These are phyloP conservation scores for Copromyces sp. DNA, from an alignment of 495 filamentous ascomycete species.

Conservation along the genomic window DNA sequence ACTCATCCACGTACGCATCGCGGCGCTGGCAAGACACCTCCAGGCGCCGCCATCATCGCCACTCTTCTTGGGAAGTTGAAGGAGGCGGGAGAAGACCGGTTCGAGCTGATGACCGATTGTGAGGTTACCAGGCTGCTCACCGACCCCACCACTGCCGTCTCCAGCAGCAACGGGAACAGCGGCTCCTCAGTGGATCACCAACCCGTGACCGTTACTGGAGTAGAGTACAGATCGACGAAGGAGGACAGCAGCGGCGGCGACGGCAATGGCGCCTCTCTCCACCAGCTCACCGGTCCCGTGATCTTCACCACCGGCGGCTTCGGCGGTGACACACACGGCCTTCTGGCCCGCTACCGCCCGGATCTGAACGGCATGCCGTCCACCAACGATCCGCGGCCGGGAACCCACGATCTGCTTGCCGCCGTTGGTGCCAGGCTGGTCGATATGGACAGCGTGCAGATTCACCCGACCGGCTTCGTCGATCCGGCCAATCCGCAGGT, in stretches of 20 bases:
- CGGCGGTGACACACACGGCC: constrained; percentile 44
- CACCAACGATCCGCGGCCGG: constrained; percentile 46
- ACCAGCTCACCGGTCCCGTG: constrained; percentile 38
- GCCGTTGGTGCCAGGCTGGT: constrained; percentile 39
- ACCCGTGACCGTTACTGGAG: constrained; percentile 19
- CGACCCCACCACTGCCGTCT: constrained; percentile 1
- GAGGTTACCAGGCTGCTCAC: constrained; percentile 37
- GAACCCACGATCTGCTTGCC: constrained; percentile 37
- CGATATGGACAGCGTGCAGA: constrained; percentile 50
- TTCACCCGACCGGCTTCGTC: constrained; percentile 63
- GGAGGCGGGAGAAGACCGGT: constrained; percentile 28
- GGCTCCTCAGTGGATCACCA: not conserved
- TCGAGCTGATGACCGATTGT: constrained; percentile 33
- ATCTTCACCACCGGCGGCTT: constrained; percentile 50
- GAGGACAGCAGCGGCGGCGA: constrained; percentile 2
- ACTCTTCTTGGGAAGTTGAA: constrained; percentile 37
- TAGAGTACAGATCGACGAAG: constrained; percentile 18
- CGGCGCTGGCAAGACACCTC: constrained; percentile 38
- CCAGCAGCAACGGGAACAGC: not conserved
- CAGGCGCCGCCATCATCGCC: constrained; percentile 43
- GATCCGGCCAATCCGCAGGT: constrained; percentile 42
- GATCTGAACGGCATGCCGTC: constrained; percentile 48
- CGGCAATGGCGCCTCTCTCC: not conserved
- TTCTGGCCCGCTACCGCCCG: constrained; percentile 43
- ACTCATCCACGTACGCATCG: constrained; percentile 44